A percentile compares a stretch with the other conserved stretches of the same genome.
Evolutionary conservation across 257 asterid genomes (phyloP).

Genomic region (Ballota nigra): DNA sequence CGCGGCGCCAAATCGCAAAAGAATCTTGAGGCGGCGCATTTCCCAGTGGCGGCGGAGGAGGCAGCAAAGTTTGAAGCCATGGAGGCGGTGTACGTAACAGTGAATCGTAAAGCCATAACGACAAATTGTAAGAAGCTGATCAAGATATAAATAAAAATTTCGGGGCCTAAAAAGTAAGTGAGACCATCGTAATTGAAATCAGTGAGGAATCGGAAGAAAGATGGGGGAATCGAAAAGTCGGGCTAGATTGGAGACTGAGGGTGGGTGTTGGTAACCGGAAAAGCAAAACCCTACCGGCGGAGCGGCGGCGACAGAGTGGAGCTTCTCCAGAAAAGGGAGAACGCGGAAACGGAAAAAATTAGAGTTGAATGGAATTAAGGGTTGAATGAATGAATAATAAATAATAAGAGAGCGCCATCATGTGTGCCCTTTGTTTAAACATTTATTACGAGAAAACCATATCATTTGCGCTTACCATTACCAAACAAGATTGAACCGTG

Average conservation of each 20-base stretch:
- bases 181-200: conserved; percentile 33
- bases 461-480: too few species aligned
- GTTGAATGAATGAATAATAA: too few species aligned
- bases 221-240: conserved; percentile 37
- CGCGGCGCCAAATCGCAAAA: conserved; percentile 49
- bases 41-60: conserved; percentile 43
- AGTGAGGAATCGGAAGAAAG: conserved; percentile 23
- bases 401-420: too few species aligned
- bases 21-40: conserved; percentile 47
- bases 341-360: background rate
- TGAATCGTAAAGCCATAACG: conserved; percentile 72
- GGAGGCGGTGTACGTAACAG: conserved; percentile 64
- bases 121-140: conserved; percentile 40
- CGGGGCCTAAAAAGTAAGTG: conserved; percentile 33
- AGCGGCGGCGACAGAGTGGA: too few species aligned
- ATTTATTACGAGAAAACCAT: too few species aligned
- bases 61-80: conserved; percentile 56
- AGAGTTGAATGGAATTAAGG: too few species aligned
- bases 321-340: conserved; percentile 14
- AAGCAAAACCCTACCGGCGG: conserved; percentile 28
- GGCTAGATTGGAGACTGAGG: conserved; percentile 18
- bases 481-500: too few species aligned
- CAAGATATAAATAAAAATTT: conserved; percentile 43
- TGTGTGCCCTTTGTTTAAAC: too few species aligned
- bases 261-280: background rate